Conservation (phyloP, 2,329 filamentous ascomycete genomes). For the Aspergillus jensenii region DNA sequence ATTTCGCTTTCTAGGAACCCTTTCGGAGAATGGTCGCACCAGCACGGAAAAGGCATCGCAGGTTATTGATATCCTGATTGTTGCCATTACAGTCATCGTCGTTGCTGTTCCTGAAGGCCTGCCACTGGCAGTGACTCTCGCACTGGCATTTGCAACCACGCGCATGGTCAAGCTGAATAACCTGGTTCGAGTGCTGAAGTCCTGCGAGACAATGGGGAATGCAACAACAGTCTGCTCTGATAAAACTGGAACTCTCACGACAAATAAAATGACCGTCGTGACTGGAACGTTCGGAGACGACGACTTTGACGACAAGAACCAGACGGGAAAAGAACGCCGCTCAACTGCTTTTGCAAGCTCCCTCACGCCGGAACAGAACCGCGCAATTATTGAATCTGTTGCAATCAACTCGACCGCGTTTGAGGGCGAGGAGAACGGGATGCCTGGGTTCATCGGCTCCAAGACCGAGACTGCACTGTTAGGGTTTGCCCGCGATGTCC, state of each 20-base stretch:
- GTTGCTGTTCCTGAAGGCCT: slow-evolving; percentile 66
- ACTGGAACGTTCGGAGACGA: slow-evolving; percentile 61
- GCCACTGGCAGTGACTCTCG: slow-evolving; percentile 71
- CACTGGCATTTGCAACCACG: slow-evolving; percentile 71
- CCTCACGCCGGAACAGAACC: slow-evolving; percentile 49
- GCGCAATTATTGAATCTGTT: slow-evolving; percentile 35
- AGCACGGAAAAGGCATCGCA: slow-evolving; percentile 65
- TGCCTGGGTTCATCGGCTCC: slow-evolving; percentile 59
- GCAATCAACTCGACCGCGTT: slow-evolving; percentile 62
- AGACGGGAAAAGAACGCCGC: slow-evolving; percentile 11
- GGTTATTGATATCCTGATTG: slow-evolving; percentile 71
- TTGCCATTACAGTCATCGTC: slow-evolving; percentile 73
- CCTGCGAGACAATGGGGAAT: slow-evolving; percentile 77
- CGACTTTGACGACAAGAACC: slow-evolving; percentile 18
- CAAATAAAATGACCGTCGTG: slow-evolving; percentile 73
- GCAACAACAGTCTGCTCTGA: slow-evolving; percentile 76
- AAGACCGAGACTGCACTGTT: slow-evolving; percentile 70
- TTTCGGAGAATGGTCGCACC: slow-evolving; percentile 58
- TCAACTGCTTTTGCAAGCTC: background rate
- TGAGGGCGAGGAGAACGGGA: slow-evolving; percentile 54
- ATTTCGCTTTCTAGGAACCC: slow-evolving; percentile 73
- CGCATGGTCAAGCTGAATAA: slow-evolving; percentile 75
- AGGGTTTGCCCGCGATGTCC: slow-evolving; percentile 61
- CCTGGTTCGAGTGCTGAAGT: slow-evolving; percentile 69
- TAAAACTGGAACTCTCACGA: slow-evolving; percentile 71